phyloP scores from a whole-genome alignment of 1,284 basidiomycete species.

The Bjerkandera adusta region DNA sequence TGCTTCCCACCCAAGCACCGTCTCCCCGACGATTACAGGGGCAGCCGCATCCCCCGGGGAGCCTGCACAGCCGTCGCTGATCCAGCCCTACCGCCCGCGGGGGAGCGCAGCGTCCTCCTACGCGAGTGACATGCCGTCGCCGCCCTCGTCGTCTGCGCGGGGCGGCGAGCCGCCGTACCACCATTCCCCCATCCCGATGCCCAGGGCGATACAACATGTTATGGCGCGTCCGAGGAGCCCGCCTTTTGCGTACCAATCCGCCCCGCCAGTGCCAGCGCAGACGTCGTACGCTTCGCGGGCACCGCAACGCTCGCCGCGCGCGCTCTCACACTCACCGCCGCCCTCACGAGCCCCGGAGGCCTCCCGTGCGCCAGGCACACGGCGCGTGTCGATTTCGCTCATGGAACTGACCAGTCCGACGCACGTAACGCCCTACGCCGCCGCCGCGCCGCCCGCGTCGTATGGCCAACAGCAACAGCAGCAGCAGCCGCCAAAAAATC shows the following conservation, averaged over 20 bases:
- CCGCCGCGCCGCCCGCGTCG: constrained; percentile 5
- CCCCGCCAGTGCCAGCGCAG: constrained; percentile 10
- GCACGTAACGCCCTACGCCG: constrained; percentile 24
- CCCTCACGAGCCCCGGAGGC: constrained; percentile 18
- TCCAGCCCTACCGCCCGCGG: constrained; percentile 25
- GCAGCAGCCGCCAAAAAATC: constrained; percentile 49
- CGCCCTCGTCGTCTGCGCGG: constrained; percentile 23
- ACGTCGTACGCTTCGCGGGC: constrained; percentile 6
- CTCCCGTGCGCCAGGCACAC: constrained; percentile 14
- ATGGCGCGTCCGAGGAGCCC: constrained; percentile 27
- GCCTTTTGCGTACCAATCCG: constrained; percentile 18
- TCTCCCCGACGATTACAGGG: constrained; percentile 24
- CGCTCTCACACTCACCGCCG: constrained; percentile 9
- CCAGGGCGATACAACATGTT: no score
- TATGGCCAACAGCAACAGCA: neutral
- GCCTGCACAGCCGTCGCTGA: constrained; percentile 25
- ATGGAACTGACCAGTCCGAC: constrained; percentile 31
- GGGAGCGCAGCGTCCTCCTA: constrained; percentile 11
- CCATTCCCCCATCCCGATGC: no score
- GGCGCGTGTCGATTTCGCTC: constrained; percentile 33
- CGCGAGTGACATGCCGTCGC: constrained; percentile 18
- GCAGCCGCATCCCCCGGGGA: constrained; percentile 23
- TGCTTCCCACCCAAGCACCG: constrained; percentile 7
- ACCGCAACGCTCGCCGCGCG: constrained; percentile 6
- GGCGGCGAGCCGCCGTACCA: constrained; percentile 21